Evolutionary conservation across 1,284 basidiomycete species (phyloP).

Genomic region (Prillingera fragicola): DNA sequence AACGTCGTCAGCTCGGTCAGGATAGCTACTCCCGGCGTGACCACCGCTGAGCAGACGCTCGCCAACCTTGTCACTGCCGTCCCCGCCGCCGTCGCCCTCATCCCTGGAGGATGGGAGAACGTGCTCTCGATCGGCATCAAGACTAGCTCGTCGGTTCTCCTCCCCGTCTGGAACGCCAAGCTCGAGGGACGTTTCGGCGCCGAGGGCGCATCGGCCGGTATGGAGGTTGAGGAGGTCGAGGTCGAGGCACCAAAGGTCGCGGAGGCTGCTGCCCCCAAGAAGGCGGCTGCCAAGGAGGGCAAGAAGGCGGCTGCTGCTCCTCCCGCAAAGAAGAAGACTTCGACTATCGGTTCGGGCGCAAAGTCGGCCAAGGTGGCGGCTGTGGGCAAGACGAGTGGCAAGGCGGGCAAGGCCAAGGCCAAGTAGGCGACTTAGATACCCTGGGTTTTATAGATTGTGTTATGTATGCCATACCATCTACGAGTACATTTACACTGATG

Average conservation of each 20-base stretch:
- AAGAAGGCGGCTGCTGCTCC: neutral
- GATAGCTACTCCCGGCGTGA: conserved; percentile 64
- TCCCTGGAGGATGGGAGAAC: conserved; percentile 85
- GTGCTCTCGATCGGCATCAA: conserved; percentile 87
- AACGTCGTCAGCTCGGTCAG: conserved; percentile 67
- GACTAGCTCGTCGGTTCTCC: conserved; percentile 72
- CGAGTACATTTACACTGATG: no score
- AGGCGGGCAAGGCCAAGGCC: no score
- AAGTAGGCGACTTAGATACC: no score
- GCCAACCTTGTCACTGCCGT: conserved; percentile 75
- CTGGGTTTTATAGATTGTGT: no score
- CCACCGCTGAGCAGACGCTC: conserved; percentile 63
- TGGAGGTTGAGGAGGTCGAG: conserved; percentile 14
- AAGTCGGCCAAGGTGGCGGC: conserved; percentile 22
- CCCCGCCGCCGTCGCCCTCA: conserved; percentile 63
- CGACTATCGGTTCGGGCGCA: conserved; percentile 29
- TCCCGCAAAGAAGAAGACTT: conserved; percentile 20
- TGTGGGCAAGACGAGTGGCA: conserved; percentile 10
- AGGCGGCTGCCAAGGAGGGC: conserved; percentile 1
- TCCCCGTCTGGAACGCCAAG: conserved; percentile 80
- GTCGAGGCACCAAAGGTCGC: conserved; percentile 7
- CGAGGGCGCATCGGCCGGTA: conserved; percentile 4
- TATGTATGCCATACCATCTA: no score
- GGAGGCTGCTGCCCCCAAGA: conserved; percentile 11
- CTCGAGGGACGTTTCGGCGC: conserved; percentile 50